Base-by-base conservation (phyloP, 2,329 filamentous ascomycete species). In the Knoxdaviesia proteae region DNA sequence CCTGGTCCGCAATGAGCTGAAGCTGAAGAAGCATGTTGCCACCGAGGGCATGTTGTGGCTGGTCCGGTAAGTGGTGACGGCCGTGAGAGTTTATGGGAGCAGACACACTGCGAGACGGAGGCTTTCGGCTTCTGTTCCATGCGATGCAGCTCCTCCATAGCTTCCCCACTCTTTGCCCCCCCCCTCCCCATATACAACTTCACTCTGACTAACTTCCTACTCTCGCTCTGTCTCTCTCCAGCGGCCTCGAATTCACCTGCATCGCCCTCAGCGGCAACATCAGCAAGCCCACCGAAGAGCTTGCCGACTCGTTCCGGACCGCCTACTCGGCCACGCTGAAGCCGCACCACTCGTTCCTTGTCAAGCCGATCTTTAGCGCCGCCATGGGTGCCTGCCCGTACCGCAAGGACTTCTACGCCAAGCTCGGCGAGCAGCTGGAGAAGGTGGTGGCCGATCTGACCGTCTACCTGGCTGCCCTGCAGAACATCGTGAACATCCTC, bases 321-420 rank as follows among this genome's bases (percentile, higher is more conserved):
- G 83, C 87, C 51, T 98, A 98, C 64, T 73, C 71, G 57, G 68
- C 66, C 53, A 94, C 88, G 41, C 80, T 98, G 53, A 94, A 93
- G 67, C 82, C 81, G 31, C 77, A 93, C 67, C 90, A 98, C 69
- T 76, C 70, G 56, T 86, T 93, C 61, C 53, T 94, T 48, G 66
- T 94, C 53, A 94, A 93, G 71, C 84, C 84, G 47, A 70, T 94
- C 56, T 96, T 96, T 71, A 81, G 71, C 52, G 80, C 86, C 47
- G 88, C 88, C 58, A 94, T 98, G 86, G 74, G 74, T 52, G 87
- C 86, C 11, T 88, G 82, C 51, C 90, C 90, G 2, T 94, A 94
- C 69, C 76, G 88, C 51, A 84, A 83, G 58, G 83, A 88, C 61
- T 96, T 98, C 58, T 96, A 94, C 59, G 62, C 62, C 49, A 94